These are phyloP conservation scores for Gilbertella persicaria DNA, from an alignment of 371 early-diverging fungal genomes.

Conservation along the genomic window DNA sequence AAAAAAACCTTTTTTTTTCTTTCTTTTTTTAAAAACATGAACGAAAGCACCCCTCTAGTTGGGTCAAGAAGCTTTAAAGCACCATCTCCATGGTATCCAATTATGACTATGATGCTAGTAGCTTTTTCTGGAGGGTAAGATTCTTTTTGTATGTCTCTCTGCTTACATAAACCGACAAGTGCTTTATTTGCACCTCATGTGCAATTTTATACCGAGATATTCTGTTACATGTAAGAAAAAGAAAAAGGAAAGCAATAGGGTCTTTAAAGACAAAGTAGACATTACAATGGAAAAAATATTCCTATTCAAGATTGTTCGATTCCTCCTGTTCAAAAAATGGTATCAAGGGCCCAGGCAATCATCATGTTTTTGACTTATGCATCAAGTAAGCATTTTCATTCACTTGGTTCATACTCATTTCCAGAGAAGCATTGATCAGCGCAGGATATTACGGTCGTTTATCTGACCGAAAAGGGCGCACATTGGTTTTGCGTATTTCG, in stretches of 20 bases:
- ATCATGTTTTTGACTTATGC: slow-evolving; percentile 33
- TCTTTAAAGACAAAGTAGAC: slow-evolving; percentile 6
- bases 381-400: slow-evolving; percentile 24
- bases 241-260: background rate
- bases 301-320: slow-evolving; percentile 37
- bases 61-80: background rate
- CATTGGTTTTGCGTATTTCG: slow-evolving; percentile 24
- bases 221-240: slow-evolving; percentile 31
- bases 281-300: slow-evolving; percentile 21
- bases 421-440: slow-evolving; percentile 34
- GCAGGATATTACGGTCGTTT: slow-evolving; percentile 41
- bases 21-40: background rate
- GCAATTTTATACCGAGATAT: slow-evolving; percentile 42
- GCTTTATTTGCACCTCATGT: slow-evolving; percentile 34
- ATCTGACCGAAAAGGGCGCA: slow-evolving; percentile 41
- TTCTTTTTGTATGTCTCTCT: background rate
- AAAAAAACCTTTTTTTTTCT: background rate
- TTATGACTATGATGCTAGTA: slow-evolving; percentile 18
- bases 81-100: slow-evolving; percentile 34
- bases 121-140: slow-evolving; percentile 28
- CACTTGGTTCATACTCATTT: no score
- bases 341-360: slow-evolving; percentile 35
- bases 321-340: slow-evolving; percentile 43
- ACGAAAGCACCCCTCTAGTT: slow-evolving; percentile 2
- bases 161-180: no score